A percentile compares a stretch with the other conserved stretches of the same genome.
phyloP scores from a whole-genome alignment of 2,329 filamentous ascomycete genomes.

The Claviceps sp. region DNA sequence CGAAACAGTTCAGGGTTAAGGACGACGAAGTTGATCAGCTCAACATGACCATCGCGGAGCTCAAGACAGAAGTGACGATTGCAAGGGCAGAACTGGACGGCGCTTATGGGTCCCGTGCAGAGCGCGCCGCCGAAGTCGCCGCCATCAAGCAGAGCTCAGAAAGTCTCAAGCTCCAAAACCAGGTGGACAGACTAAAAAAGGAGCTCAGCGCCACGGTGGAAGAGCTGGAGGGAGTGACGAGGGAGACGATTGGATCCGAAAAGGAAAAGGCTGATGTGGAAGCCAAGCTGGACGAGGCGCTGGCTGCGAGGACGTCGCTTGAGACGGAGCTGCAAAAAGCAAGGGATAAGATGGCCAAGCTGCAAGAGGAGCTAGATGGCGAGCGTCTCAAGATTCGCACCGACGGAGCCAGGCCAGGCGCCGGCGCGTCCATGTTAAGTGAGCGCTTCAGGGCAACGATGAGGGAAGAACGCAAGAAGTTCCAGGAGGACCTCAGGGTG shows the following conservation, averaged over 20 bases:
- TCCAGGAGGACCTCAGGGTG: conserved; percentile 40
- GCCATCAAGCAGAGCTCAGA: conserved; percentile 36
- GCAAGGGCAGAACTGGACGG: conserved; percentile 49
- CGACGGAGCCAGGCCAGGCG: conserved; percentile 21
- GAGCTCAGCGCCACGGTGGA: conserved; percentile 37
- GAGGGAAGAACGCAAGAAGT: conserved; percentile 43
- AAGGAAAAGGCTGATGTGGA: conserved; percentile 34
- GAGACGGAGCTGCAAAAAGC: conserved; percentile 27
- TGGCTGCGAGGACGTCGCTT: conserved; percentile 22
- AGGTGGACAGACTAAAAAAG: conserved; percentile 35
- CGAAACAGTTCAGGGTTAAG: conserved; percentile 32
- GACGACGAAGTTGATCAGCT: conserved; percentile 37
- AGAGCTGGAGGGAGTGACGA: conserved; percentile 40
- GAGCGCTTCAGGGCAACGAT: conserved; percentile 43
- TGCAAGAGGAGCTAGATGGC: conserved; percentile 39
- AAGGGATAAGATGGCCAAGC: conserved; percentile 23
- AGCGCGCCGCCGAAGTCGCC: conserved; percentile 45
- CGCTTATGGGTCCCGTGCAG: conserved; percentile 44
- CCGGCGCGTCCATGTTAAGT: conserved; percentile 38
- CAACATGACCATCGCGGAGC: conserved; percentile 39
- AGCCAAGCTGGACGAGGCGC: conserved; percentile 21
- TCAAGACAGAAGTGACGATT: conserved; percentile 49
- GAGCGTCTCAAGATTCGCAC: conserved; percentile 32
- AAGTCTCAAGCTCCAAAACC: conserved; percentile 29
- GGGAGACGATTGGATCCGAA: conserved; percentile 36